Evolutionary conservation across 306 rosid species (phyloP).

Genomic region (Echinosophora koreensis): DNA sequence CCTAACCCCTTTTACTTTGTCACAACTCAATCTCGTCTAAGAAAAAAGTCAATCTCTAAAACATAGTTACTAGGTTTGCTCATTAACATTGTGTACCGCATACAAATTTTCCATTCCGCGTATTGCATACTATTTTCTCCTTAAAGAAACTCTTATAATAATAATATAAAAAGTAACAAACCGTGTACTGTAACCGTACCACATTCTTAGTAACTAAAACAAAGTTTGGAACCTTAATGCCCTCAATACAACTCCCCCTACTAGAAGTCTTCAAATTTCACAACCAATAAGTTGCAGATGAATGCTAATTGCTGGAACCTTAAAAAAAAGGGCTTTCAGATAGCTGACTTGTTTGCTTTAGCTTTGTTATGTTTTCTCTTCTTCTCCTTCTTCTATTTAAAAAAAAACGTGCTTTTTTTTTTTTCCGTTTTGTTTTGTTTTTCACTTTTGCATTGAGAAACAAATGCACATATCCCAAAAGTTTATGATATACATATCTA

Average conservation of each 20-base stretch:
- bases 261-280: constrained; percentile 35
- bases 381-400: constrained; percentile 13
- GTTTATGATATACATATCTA: background rate
- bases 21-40: constrained; percentile 1
- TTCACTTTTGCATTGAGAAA: background rate
- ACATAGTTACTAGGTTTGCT: background rate
- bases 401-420: background rate
- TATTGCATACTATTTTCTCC: too few species aligned
- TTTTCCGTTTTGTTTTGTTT: too few species aligned
- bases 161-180: too few species aligned
- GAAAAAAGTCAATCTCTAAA: constrained; percentile 10
- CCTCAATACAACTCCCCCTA: constrained; percentile 9
- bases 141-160: too few species aligned
- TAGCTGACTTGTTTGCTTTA: background rate
- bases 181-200: too few species aligned
- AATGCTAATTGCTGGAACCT: background rate
- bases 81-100: too few species aligned
- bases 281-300: constrained; percentile 10
- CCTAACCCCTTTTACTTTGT: constrained; percentile 5
- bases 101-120: too few species aligned
- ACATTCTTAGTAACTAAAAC: too few species aligned
- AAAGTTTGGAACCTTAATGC: constrained; percentile 22
- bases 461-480: constrained; percentile 28
- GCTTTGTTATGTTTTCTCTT: constrained; percentile 22
- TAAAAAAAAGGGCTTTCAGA: too few species aligned